Base-by-base conservation (phyloP, 805 yeast species). In the Lachancea nothofagi region DNA sequence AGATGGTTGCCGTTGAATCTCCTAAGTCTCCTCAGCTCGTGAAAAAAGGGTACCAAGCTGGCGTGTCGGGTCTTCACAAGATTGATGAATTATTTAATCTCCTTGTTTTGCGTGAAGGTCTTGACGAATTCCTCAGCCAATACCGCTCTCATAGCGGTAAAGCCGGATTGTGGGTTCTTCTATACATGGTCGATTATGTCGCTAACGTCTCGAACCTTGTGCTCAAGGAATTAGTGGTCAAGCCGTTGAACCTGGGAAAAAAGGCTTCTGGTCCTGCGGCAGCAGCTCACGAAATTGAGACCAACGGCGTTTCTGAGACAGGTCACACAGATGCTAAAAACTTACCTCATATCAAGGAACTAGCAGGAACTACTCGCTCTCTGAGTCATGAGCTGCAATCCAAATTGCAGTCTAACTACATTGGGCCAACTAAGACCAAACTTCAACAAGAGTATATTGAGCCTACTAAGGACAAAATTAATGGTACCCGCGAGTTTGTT, bases 121-220 rank as follows among this genome's bases (percentile, higher is more conserved):
- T 60, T 6, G 57, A 56, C 43, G 49, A 45, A 29, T 49, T 59
- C 23, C 7, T 51, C 15, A 33, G 37, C n/a, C 43, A 46, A 22
- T 51, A 42, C 33, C 33, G 37, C 9, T 29, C 30, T 9, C 57
- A 58, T 27, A 36, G 41, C 28, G 41, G 47, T 31, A 47, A 40
- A 29, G 41, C 52, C 2, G 64, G 63, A 3, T 18, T 54, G 7
- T 60, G 65, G 65, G 31, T 57, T 13, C 27, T 49, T 18, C 51
- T 46, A 37, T 60, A 59, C 43, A 29, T 43, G 25, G 46, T 59
- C 15, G 65, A 59, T 41, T 59, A 55, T 41, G 23, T 50, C 26
- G 64, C 63, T 20, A 59, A 57, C 36, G 46, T 54, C n/a, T 45
- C 50, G n/a, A 58, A 59, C 36, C 48, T 47, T 18, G 37, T 57